A percentile compares a stretch with the other conserved stretches of the same genome.
phyloP scores from a whole-genome alignment of 2,329 filamentous ascomycete genomes.

The Paraphaeosphaeria minitans region DNA sequence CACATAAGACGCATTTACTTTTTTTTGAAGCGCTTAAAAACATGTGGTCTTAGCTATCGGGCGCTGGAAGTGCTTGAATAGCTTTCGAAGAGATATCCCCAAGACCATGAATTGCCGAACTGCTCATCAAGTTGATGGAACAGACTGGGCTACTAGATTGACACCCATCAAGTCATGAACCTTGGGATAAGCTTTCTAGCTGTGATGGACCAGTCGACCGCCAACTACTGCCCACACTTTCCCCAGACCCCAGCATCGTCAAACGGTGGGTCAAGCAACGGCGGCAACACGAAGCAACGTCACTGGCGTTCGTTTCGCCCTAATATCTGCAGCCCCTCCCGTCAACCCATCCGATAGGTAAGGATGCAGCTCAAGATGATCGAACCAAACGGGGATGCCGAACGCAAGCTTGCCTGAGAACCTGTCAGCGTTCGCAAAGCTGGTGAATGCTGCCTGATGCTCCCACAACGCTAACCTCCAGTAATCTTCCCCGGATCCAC shows the following conservation, averaged over 20 bases:
- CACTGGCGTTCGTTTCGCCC: conserved; percentile 16
- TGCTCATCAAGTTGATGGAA: not conserved
- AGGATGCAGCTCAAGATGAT: conserved; percentile 19
- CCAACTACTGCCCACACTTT: not conserved
- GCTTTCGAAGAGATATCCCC: not conserved
- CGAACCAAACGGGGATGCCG: conserved; percentile 22
- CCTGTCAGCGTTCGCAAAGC: conserved; percentile 13
- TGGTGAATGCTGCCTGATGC: conserved; percentile 11
- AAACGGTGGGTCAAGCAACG: conserved; percentile 14
- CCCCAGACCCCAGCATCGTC: not conserved
- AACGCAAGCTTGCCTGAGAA: conserved; percentile 21
- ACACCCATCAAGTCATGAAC: not conserved
- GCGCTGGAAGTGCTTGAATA: not conserved
- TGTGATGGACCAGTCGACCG: not conserved
- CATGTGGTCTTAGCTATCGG: conserved; percentile 3
- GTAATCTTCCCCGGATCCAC: conserved; percentile 15
- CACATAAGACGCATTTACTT: conserved; percentile 10
- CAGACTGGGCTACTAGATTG: no score
- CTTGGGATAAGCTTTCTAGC: not conserved
- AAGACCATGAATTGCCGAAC: conserved; percentile 4
- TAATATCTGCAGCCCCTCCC: conserved; percentile 29
- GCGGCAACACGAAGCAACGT: conserved; percentile 12
- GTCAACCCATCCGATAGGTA: conserved; percentile 22
- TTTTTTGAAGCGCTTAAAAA: conserved; percentile 5
- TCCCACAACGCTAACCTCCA: conserved; percentile 18